Evolutionary conservation across 306 rosid genomes (phyloP).

Genomic region (Datisca glomerata): DNA sequence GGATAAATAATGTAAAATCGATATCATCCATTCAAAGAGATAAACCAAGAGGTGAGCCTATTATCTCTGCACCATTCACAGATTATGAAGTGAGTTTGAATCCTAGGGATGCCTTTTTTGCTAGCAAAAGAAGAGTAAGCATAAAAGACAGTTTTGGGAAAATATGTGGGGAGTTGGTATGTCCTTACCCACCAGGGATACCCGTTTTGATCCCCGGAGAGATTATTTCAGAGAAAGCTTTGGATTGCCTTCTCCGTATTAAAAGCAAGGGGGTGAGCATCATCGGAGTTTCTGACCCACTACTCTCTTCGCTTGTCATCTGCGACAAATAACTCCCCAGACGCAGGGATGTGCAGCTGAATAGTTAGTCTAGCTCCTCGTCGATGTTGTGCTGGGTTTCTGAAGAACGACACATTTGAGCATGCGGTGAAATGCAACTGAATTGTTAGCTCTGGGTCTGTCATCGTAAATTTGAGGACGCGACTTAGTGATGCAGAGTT

Average conservation of each 20-base stretch:
- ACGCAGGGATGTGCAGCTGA: too few relatives aligned
- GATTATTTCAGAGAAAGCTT: conserved; percentile 40
- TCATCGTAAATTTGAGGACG: too few relatives aligned
- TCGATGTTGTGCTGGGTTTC: too few relatives aligned
- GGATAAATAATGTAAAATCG: conserved; percentile 42
- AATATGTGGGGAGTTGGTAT: conserved; percentile 70
- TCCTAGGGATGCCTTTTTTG: conserved; percentile 83
- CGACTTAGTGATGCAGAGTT: too few relatives aligned
- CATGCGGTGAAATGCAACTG: too few relatives aligned
- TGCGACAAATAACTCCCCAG: too few relatives aligned
- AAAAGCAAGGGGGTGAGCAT: conserved; percentile 46
- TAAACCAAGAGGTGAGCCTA: conserved; percentile 11
- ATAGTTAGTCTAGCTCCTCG: too few relatives aligned
- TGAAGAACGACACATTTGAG: too few relatives aligned
- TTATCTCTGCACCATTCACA: conserved; percentile 27
- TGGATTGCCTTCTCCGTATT: conserved; percentile 45
- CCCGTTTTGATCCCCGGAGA: conserved; percentile 77
- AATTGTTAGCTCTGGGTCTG: too few relatives aligned
- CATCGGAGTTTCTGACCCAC: conserved; percentile 71
- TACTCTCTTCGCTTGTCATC: conserved; percentile 45
- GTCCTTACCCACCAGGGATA: conserved; percentile 83
- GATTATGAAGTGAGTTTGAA: conserved; percentile 35
- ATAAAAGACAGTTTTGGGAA: conserved; percentile 46
- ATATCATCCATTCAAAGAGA: conserved; percentile 12
- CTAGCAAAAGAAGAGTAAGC: conserved; percentile 41